Conservation (phyloP, 139 green algal genomes). For the Pleodorina starrii region DNA sequence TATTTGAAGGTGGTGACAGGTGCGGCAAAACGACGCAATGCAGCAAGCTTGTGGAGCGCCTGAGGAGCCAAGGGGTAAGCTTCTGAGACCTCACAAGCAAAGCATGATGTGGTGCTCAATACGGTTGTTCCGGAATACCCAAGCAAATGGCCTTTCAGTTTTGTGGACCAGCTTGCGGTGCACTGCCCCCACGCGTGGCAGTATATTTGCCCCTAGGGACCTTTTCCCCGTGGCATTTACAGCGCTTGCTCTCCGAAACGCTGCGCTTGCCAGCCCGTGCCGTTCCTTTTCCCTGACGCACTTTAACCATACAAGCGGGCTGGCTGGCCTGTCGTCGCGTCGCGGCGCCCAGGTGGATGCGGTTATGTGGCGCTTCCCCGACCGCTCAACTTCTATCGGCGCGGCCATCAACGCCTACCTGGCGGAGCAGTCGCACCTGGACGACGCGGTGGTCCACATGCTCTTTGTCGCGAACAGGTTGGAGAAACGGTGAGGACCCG, state of each 20-base stretch:
- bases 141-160: too few relatives aligned
- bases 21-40: constrained; percentile 97
- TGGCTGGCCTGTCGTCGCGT: too few relatives aligned
- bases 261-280: too few relatives aligned
- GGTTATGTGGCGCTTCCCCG: constrained; percentile 94
- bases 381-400: constrained; percentile 91
- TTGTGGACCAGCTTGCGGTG: too few relatives aligned
- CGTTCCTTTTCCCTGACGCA: too few relatives aligned
- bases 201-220: too few relatives aligned
- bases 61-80: constrained; percentile 70
- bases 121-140: background rate
- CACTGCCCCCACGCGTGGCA: too few relatives aligned
- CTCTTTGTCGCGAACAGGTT: constrained; percentile 96
- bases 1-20: constrained; percentile 96
- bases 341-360: constrained; percentile 74
- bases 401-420: constrained; percentile 94
- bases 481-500: constrained; percentile 85
- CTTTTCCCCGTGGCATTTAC: too few relatives aligned
- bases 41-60: constrained; percentile 79
- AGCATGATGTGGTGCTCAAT: too few relatives aligned
- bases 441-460: constrained; percentile 91
- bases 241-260: too few relatives aligned
- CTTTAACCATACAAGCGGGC: too few relatives aligned
- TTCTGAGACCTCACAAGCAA: too few relatives aligned
- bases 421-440: constrained; percentile 74